Evolutionary conservation across 2,329 filamentous ascomycete genomes (phyloP), one percentile per base, ranked within the genome.

Genomic region (Plenodomus tracheiphilus): DNA sequence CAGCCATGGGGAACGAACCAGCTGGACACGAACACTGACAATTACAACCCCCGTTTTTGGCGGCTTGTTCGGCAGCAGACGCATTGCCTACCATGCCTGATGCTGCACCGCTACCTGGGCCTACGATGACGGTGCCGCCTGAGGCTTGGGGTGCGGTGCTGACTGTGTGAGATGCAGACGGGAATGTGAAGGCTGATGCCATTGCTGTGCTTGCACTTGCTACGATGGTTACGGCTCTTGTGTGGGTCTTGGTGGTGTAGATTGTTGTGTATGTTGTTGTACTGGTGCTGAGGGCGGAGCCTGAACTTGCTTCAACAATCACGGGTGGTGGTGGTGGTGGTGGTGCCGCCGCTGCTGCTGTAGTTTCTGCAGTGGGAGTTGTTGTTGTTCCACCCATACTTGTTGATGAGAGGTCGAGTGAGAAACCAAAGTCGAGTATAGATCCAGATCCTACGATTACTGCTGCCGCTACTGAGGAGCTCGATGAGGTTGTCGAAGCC

Each of bases 1-100:
- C 56, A 1, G 49, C 37, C 66, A 70, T 70, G 16, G 69, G 66
- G 49, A 69, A 70, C 6, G 60, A 54, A 6, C 59, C 62, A 1
- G 57, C 56, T 2, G 66, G 66, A 46, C 69, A 71, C 30, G 47
- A 36, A 45, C 68, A 71, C n/a, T 58, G 49, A 43, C 69, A 71
- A 22, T 51, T 58, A 41, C 69, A 71, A 8, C 49, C 56, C 18
- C 51, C 57, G 20, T 55, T 53, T 16, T n/a, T 44, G 2, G 38
- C 49, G 11, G 51, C 52, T 21, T 54, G 48, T 13, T 47, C 56
- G 7, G 61, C 54, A 11, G 54, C 47, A 2, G 49, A 43, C 1
- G 53, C 49, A 8, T 21, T 48, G 15, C 18, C 20, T 20, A 17
- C 35, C 18, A 15, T 37, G 18, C 22, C 22, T 37, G 41, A 21